Conservation (phyloP, 768 basidiomycete species). For the Russula lepida region DNA sequence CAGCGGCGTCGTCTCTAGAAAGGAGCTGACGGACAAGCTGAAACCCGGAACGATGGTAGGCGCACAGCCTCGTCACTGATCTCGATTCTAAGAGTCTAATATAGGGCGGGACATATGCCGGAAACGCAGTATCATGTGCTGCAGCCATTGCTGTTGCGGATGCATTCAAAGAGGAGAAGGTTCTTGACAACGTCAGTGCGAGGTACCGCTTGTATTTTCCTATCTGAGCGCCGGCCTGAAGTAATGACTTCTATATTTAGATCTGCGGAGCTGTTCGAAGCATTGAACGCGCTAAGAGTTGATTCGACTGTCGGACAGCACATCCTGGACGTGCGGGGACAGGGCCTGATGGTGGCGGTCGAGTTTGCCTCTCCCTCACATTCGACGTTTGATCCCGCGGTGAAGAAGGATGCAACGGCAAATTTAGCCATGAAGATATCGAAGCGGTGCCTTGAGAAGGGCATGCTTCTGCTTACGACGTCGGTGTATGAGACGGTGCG, state of each 20-base stretch:
- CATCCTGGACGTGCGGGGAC: constrained; percentile 82
- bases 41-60: constrained; percentile 72
- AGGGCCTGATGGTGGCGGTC: constrained; percentile 82
- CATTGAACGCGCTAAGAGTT: constrained; percentile 49
- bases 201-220: constrained; percentile 36
- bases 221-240: background rate
- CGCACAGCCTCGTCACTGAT: background rate
- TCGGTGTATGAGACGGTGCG: constrained; percentile 81
- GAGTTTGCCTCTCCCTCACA: constrained; percentile 64
- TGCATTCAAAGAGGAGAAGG: constrained; percentile 69
- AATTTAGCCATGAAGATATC: constrained; percentile 64
- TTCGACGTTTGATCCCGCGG: constrained; percentile 41
- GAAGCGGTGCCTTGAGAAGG: constrained; percentile 77
- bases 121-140: constrained; percentile 88
- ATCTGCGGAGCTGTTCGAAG: constrained; percentile 61
- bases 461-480: constrained; percentile 81
- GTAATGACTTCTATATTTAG: constrained; percentile 28
- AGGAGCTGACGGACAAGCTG: constrained; percentile 67
- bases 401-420: constrained; percentile 32
- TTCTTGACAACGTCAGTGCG: constrained; percentile 69
- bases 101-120: constrained; percentile 84
- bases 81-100: background rate
- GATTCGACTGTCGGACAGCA: constrained; percentile 43
- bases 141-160: constrained; percentile 80
- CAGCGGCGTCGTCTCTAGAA: constrained; percentile 74